phyloP scores from a whole-genome alignment of 345 rosid species.

The Euphorbia lathyris region DNA sequence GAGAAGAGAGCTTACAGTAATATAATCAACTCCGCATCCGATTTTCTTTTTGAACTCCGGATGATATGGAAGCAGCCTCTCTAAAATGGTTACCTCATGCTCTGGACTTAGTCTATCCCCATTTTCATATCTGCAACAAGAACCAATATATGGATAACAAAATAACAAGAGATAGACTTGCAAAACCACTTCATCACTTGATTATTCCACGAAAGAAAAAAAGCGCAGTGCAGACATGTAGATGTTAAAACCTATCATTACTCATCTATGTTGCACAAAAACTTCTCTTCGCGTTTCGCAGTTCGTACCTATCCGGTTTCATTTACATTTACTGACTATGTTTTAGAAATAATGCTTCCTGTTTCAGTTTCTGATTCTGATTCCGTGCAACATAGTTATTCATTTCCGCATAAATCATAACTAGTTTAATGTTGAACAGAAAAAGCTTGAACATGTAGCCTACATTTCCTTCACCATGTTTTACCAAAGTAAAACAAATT shows the following conservation, averaged over 20 bases:
- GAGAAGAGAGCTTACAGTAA: slow-evolving; percentile 50
- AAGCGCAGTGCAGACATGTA: too few species aligned
- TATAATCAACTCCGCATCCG: slow-evolving; percentile 79
- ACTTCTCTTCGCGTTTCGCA: too few species aligned
- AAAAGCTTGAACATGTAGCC: not conserved
- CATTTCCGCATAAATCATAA: not conserved
- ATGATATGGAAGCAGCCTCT: slow-evolving; percentile 84
- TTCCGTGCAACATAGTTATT: too few species aligned
- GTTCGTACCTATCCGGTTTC: too few species aligned
- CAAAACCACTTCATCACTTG: not conserved
- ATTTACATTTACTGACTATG: too few species aligned
- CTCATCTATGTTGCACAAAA: too few species aligned
- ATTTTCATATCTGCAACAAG: slow-evolving; percentile 57
- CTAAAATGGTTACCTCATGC: slow-evolving; percentile 66
- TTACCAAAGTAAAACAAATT: not conserved
- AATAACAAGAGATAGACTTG: not conserved
- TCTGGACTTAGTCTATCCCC: slow-evolving; percentile 69
- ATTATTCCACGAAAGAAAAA: not conserved
- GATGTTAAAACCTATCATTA: not conserved
- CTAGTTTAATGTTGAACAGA: not conserved
- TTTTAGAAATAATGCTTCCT: too few species aligned
- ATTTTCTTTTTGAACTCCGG: slow-evolving; percentile 73
- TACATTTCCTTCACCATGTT: not conserved
- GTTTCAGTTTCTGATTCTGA: too few species aligned
- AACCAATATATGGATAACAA: not conserved